Evolutionary conservation across 768 basidiomycete genomes (phyloP), one percentile per base, ranked within the genome.

Genomic region (Amanita inopinata): DNA sequence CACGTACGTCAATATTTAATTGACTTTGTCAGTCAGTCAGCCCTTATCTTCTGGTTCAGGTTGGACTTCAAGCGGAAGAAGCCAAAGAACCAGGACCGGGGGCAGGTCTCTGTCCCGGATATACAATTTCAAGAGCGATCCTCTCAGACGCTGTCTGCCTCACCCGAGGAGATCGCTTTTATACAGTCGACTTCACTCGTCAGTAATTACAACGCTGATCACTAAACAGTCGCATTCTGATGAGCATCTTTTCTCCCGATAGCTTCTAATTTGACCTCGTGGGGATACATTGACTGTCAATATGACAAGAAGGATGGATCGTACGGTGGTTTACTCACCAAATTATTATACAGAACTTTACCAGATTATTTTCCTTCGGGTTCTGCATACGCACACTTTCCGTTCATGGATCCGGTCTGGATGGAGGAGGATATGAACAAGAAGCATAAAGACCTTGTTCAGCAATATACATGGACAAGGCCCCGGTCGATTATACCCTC

Each of bases 61-160:
- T 77, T 22, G 81, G 81, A 7, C 59, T 83, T 22, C 78, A 80
- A 61, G 82, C 83, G 4, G 87, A 90, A 56, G 67, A 87, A 51
- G 54, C 81, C 2, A 89, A 88, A 54, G 47, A 51, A 2, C 72
- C 78, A 4, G 66, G 67, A 17, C 71, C 76, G 1, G 88, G 85
- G 5, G 78, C 83, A 4, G 87, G 86, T 8, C 56, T 89, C 3
- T 88, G 85, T 56, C 85, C 85, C 3, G 83, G 85, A 19, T 88
- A 78, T 62, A 89, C 88, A 3, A 81, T 86, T 49, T 85, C 85
- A 5, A 70, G 88, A 33, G 83, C 85, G n/a, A 90, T 92, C 49
- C 66, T 92, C 10, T 69, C 79, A 8, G 85, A 88, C 55, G 86
- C 85, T 1, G 79, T 88, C 25, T 76, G 70, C 48, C 65, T 90